Evolutionary conservation across 1,284 basidiomycete genomes (phyloP).

Genomic region (Apiotrichum mycotoxinovorans): DNA sequence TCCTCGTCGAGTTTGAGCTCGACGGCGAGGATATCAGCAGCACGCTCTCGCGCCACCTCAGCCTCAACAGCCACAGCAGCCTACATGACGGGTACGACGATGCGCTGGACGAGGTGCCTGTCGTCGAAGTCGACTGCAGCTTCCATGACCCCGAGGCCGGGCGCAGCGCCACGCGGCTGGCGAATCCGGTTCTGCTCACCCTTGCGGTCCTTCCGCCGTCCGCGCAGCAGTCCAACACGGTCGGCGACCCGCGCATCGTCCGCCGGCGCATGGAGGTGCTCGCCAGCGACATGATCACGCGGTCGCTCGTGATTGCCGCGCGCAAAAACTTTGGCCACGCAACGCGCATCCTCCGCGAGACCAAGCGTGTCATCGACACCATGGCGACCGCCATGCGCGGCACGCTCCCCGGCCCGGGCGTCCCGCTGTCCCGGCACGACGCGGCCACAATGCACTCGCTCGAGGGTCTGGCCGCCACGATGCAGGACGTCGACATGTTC

Average conservation of each 20-base stretch:
- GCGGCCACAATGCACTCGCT: constrained; percentile 65
- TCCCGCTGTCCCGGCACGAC: constrained; percentile 67
- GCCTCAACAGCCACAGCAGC: constrained; percentile 3
- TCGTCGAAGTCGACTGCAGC: constrained; percentile 84
- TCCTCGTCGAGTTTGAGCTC: constrained; percentile 88
- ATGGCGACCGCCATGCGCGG: constrained; percentile 67
- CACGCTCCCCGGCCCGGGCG: constrained; percentile 32
- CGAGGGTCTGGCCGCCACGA: constrained; percentile 71
- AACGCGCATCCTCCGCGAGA: constrained; percentile 80
- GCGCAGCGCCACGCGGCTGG: constrained; percentile 76
- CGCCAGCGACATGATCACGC: constrained; percentile 89
- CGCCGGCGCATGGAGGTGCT: constrained; percentile 90
- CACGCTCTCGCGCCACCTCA: constrained; percentile 3
- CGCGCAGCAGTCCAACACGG: constrained; percentile 54
- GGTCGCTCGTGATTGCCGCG: constrained; percentile 81
- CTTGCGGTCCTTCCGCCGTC: constrained; percentile 71
- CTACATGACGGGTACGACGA: constrained; percentile 60
- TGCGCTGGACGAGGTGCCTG: constrained; percentile 85
- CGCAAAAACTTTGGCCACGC: constrained; percentile 81
- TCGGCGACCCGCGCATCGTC: constrained; percentile 78
- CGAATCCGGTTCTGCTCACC: constrained; percentile 81
- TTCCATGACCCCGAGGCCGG: constrained; percentile 82
- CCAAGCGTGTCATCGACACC: constrained; percentile 77
- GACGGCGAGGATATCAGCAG: constrained; percentile 46
- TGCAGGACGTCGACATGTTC: constrained; percentile 77